Conservation (phyloP, 192 early-diverging fungal species). For the Coemansia sp. region DNA sequence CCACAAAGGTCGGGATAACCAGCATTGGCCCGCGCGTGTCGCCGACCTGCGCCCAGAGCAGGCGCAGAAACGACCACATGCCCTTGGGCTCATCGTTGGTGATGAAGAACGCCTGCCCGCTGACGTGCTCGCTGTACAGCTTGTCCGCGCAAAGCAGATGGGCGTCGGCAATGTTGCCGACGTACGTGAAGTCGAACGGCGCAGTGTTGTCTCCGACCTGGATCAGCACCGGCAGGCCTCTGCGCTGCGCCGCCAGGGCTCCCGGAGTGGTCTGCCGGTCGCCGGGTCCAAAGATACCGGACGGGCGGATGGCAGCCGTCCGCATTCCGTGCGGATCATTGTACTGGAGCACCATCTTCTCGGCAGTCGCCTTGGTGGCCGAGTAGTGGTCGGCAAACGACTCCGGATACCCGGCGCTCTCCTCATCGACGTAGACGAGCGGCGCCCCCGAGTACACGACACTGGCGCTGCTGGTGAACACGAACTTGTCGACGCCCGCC, state of each 20-base stretch:
- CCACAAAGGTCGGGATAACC: conserved; percentile 66
- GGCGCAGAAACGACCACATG: conserved; percentile 86
- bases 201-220: conserved; percentile 84
- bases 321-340: conserved; percentile 65
- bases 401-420: conserved; percentile 67
- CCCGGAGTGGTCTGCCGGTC: conserved; percentile 72
- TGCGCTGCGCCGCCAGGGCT: conserved; percentile 63
- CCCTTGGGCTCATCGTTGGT: conserved; percentile 88
- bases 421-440: conserved; percentile 80
- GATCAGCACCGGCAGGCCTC: conserved; percentile 60
- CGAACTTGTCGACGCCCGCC: conserved; percentile 65
- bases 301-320: conserved; percentile 81
- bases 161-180: conserved; percentile 90
- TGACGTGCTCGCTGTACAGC: conserved; percentile 58
- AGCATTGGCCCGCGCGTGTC: conserved; percentile 60
- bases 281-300: conserved; percentile 90
- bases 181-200: conserved; percentile 90
- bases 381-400: conserved; percentile 86
- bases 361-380: conserved; percentile 80
- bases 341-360: conserved; percentile 73
- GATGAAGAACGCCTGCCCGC: conserved; percentile 78
- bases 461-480: conserved; percentile 86
- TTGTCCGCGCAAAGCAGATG: conserved; percentile 85
- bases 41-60: conserved; percentile 64
- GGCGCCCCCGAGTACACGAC: conserved; percentile 80